These are phyloP conservation scores for Candida dubliniensis DNA, from an alignment of 1,139 yeast genomes.

Conservation along the genomic window DNA sequence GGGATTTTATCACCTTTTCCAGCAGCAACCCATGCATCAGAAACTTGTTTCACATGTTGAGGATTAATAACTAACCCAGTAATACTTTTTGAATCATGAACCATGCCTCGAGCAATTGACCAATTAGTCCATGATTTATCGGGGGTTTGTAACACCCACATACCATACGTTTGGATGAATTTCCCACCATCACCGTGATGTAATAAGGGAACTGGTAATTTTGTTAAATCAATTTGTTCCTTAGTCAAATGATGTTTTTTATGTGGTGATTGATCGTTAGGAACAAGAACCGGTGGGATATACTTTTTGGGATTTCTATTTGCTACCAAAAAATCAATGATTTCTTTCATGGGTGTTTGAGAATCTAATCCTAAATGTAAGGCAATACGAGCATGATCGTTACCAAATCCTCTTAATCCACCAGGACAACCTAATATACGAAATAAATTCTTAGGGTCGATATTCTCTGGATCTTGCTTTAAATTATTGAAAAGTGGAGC, in stretches of 20 bases:
- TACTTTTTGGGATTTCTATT: not conserved
- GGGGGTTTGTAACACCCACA: slow-evolving; percentile 2
- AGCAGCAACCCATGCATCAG: slow-evolving; percentile 1
- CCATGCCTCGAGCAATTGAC: slow-evolving; percentile 3
- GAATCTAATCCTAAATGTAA: slow-evolving; percentile 3
- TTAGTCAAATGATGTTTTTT: slow-evolving; percentile 1
- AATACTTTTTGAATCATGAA: not conserved
- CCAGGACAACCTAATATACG: slow-evolving; percentile 2
- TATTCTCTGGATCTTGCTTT: not conserved
- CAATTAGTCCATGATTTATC: slow-evolving; percentile 5
- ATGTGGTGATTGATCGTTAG: not conserved
- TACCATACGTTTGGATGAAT: slow-evolving; percentile 1
- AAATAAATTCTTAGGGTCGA: slow-evolving; percentile 1
- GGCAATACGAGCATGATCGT: slow-evolving; percentile 1
- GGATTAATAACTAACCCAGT: slow-evolving; percentile 1
- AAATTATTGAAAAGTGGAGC: slow-evolving; percentile 3
- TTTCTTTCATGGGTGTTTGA: slow-evolving; percentile 1
- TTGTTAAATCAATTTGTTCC: slow-evolving; percentile 1
- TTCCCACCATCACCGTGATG: slow-evolving; percentile 3
- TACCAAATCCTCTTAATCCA: slow-evolving; percentile 2
- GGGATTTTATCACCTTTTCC: slow-evolving; percentile 3
- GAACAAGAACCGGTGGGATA: not conserved
- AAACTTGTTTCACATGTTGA: slow-evolving; percentile 1
- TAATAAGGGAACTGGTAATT: not conserved
- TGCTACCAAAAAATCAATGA: not conserved